A percentile compares a stretch with the other conserved stretches of the same genome.
Conservation (phyloP, 306 rosid species). For the peach (Prunus persica) region DNA sequence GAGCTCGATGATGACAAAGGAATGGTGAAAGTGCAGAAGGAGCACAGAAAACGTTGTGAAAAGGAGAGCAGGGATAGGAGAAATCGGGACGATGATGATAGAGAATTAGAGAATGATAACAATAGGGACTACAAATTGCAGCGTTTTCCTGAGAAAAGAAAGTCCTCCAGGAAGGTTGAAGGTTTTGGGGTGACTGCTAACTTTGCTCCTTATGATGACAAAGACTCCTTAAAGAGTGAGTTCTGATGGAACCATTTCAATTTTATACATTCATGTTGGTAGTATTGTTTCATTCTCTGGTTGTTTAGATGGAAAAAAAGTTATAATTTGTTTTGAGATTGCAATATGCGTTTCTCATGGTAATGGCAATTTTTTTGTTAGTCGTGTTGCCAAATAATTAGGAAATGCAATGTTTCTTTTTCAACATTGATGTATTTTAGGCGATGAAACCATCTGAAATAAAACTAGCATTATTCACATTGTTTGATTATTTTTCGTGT, state of each 20-base stretch:
- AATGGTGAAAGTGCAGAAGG: constrained; percentile 60
- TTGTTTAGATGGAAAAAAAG: neutral
- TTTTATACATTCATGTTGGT: constrained; percentile 15
- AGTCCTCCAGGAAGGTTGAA: constrained; percentile 66
- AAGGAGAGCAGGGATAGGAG: constrained; percentile 70
- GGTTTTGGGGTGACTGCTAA: constrained; percentile 57
- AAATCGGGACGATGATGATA: constrained; percentile 66
- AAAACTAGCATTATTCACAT: too few relatives aligned
- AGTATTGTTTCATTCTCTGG: constrained; percentile 6
- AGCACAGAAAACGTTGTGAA: constrained; percentile 57
- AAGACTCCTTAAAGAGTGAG: constrained; percentile 68
- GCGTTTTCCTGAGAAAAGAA: constrained; percentile 61
- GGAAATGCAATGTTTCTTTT: neutral
- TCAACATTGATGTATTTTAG: neutral
- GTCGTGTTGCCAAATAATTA: neutral
- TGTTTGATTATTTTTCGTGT: neutral
- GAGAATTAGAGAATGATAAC: constrained; percentile 67
- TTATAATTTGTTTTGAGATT: constrained; percentile 15
- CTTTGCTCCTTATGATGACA: constrained; percentile 63
- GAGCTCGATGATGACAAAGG: constrained; percentile 75
- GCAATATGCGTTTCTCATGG: neutral
- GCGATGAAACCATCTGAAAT: neutral
- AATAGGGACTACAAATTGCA: constrained; percentile 56
- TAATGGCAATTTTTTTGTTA: neutral
- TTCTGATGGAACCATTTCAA: constrained; percentile 16